A percentile compares a stretch with the other conserved stretches of the same genome.
These are phyloP conservation scores for Cercospora sp. DNA, from an alignment of 2,329 filamentous ascomycete genomes.

Conservation along the genomic window DNA sequence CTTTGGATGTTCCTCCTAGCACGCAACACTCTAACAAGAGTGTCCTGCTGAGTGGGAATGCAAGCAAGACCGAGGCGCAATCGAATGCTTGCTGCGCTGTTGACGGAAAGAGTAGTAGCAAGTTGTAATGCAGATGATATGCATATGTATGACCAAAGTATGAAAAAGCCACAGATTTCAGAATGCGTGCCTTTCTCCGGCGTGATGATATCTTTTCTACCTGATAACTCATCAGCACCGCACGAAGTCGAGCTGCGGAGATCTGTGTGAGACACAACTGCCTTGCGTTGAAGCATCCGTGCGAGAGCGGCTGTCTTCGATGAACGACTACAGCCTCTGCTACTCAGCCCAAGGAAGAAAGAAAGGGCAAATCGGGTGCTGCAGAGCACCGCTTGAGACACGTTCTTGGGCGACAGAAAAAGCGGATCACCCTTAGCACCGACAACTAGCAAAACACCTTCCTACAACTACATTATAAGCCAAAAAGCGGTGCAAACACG, in stretches of 20 bases:
- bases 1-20: constrained; percentile 56
- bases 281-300: neutral
- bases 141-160: neutral
- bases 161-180: neutral
- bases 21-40: constrained; percentile 51
- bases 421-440: too few relatives aligned
- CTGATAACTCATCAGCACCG: neutral
- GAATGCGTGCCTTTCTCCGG: neutral
- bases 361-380: neutral
- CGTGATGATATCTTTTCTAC: neutral
- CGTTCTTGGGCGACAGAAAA: too few relatives aligned
- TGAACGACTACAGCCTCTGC: neutral
- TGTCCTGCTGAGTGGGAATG: constrained; percentile 37
- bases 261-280: neutral
- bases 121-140: constrained; percentile 8
- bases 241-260: neutral
- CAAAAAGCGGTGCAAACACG: too few relatives aligned
- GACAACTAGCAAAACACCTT: too few relatives aligned
- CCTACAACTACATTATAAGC: too few relatives aligned
- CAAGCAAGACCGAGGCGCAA: constrained; percentile 9
- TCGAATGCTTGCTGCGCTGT: constrained; percentile 9
- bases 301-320: too few relatives aligned
- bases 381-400: neutral
- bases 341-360: neutral
- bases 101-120: constrained; percentile 12